Base-by-base conservation (phyloP, 176 grass and related monocot species). In the Zea luxurians region DNA sequence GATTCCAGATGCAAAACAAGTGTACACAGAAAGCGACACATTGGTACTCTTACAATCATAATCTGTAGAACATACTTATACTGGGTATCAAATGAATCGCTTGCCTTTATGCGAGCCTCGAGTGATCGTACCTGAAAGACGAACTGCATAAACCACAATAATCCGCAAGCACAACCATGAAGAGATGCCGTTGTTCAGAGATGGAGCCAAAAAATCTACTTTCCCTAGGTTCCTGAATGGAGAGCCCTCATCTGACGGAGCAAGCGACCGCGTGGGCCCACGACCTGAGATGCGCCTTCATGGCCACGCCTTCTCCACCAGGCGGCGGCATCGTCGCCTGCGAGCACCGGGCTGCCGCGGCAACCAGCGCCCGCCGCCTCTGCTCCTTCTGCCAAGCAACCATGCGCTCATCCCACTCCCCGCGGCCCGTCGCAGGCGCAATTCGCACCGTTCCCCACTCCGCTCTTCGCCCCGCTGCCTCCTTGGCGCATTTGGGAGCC, bases 221-320 rank as follows among this genome's bases (percentile, higher is more conserved):
- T n/a, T 7, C 52, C 16, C 2, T 8, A n/a, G 16, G 1, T 1
- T 16, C 58, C 8, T 82, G 43, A 48, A 53, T 54, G 3, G 17
- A 12, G 41, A 13, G 8, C 18, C 52, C 77, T 81, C 34, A 90
- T 80, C 76, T 88, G 60, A 93, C 82, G 0, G 91, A 83, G 49
- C 85, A 88, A 64, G 85, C 91, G 59, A 93, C 82, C 3, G 88
- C 91, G 43, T 90, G 82, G 70, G 91, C 91, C 91, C 88, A 90
- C n/a, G 85, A 90, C 63, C 78, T 88, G 13, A 93, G 78, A 18
- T 90, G 91, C 37, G 48, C 75, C 82, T 82, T 90, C 91, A 93
- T 93, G 82, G 75, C 85, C 12, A 80, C n/a, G 12, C 86, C 86
- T 53, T 90, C 82, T 10, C 64, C 52, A 1, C 1, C 15, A 1